phyloP scores from a whole-genome alignment of 2,329 filamentous ascomycete species.

The Microdochium nivale region DNA sequence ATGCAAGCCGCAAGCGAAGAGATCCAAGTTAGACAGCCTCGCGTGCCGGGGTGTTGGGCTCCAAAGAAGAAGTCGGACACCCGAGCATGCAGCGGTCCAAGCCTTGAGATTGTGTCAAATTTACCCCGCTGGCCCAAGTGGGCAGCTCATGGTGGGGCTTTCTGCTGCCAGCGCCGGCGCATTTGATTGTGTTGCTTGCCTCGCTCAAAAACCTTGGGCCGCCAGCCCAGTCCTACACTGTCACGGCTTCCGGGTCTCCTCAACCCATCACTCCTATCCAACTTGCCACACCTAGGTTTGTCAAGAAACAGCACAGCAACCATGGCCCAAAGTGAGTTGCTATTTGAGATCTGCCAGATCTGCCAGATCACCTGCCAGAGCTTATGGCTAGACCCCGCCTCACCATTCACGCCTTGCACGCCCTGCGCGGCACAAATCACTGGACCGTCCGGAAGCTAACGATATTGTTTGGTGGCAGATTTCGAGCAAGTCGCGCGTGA shows the following conservation, averaged over 20 bases:
- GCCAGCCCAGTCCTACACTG: background rate
- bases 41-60: background rate
- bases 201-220: background rate
- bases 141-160: background rate
- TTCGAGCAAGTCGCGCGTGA: conserved; percentile 39
- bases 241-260: background rate
- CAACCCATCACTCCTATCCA: background rate
- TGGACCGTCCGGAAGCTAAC: background rate
- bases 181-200: background rate
- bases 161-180: background rate
- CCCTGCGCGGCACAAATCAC: conserved; percentile 8
- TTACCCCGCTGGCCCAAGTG: background rate
- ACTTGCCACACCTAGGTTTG: background rate
- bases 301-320: conserved; percentile 10
- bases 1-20: too few relatives aligned
- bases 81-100: background rate
- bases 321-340: conserved; percentile 23
- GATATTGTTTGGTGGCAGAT: conserved; percentile 17
- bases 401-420: too few relatives aligned
- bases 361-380: background rate
- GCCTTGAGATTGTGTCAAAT: background rate
- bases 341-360: too few relatives aligned
- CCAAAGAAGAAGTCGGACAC: background rate
- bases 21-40: too few relatives aligned
- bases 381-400: too few relatives aligned